Percentiles rank a stretch among this genome's conserved stretches.
phyloP scores from a whole-genome alignment of 495 filamentous ascomycete genomes.

The Daldinia childiae region DNA sequence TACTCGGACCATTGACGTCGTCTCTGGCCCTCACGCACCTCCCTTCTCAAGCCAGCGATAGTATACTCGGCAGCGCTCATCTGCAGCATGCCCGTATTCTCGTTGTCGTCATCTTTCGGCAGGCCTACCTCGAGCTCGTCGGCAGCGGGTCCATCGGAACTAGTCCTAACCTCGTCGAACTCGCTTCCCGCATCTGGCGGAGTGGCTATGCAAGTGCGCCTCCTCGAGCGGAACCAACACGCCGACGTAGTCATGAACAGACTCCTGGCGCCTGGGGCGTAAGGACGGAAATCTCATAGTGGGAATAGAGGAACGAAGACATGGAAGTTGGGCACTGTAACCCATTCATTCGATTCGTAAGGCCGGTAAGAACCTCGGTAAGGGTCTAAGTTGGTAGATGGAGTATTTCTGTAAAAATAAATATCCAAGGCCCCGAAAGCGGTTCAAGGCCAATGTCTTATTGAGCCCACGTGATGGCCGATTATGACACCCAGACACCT shows the following conservation, averaged over 20 bases:
- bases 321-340: constrained; percentile 13
- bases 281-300: constrained; percentile 40
- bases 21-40: constrained; percentile 54
- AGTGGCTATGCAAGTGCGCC: constrained; percentile 59
- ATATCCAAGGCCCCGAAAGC: constrained; percentile 18
- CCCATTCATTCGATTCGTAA: constrained; percentile 22
- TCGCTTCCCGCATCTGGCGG: constrained; percentile 47
- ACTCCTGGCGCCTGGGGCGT: constrained; percentile 46
- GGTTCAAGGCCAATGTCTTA: constrained; percentile 33
- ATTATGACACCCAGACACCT: constrained; percentile 22
- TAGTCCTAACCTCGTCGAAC: constrained; percentile 45
- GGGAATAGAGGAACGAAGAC: constrained; percentile 5
- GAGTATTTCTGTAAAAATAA: constrained; percentile 10
- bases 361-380: neutral
- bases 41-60: constrained; percentile 58
- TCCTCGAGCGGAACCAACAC: constrained; percentile 59
- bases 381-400: neutral
- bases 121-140: constrained; percentile 42
- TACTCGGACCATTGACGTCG: constrained; percentile 57
- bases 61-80: constrained; percentile 59
- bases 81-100: constrained; percentile 53
- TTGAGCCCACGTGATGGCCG: constrained; percentile 35
- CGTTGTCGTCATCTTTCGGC: constrained; percentile 49
- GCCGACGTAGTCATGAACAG: constrained; percentile 54
- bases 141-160: constrained; percentile 31